Evolutionary conservation across 2,329 filamentous ascomycete genomes (phyloP), one percentile per base, ranked within the genome.

Genomic region (Botrytis deweyae): DNA sequence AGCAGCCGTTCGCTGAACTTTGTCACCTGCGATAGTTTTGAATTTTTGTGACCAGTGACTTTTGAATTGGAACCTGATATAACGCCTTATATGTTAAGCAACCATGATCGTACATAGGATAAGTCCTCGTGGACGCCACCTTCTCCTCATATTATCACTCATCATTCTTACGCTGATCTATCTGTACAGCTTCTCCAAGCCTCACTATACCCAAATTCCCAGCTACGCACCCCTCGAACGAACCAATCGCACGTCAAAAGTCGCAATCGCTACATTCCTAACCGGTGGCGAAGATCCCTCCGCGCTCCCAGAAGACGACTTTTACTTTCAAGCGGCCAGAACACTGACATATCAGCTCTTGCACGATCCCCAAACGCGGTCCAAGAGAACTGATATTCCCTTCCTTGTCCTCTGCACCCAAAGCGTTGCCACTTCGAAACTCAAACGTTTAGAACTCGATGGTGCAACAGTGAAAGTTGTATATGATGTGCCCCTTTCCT

Each of bases 291-390:
- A 71, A 38, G 78, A 80, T 29, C 20, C 64, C 44, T 38, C 44
- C 44, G 44, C 40, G 64, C 64, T 40, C 18, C 16, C 46, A 22
- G 77, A 79, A 9, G 79, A 81, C 40, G 82, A 84, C 73, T 78
- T 80, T 65, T 86, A 85, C 77, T 84, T 83, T 75, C 78, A 80
- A 36, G 81, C 81, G 33, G 79, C 82, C 1, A 82, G 84, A 7
- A 79, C 83, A 63, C 78, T 85, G 18, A 78, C 81, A 20, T 84
- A 85, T 76, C 84, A 85, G 76, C 77, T 85, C 6, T 78, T 85
- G 3, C 82, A 85, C 71, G 81, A 80, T 33, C 77, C 80, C 0
- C 73, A 80, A 16, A 86, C 84, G 4, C 78, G 79, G 42, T 78
- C 79, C 33, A 79, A 80, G 25, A 75, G 75, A 29, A 75, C 77